Base-by-base conservation (phyloP, 768 basidiomycete species). In the Amanita brunnescens region DNA sequence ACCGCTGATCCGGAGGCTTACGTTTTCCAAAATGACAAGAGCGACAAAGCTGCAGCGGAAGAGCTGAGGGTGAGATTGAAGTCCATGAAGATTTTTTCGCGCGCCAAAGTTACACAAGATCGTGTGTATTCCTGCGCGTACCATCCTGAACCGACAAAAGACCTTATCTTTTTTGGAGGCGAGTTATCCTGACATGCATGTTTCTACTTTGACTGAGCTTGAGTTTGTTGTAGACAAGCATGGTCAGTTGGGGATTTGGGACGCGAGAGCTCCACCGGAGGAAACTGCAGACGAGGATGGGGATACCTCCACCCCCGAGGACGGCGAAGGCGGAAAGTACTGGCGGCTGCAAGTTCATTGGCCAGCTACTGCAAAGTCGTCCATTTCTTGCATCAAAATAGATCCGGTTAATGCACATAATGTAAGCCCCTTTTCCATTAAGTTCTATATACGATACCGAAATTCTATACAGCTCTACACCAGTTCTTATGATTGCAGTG, bases 131-230 rank as follows among this genome's bases (percentile, higher is more conserved):
- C 83, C 55, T 82, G 85, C 29, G 80, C 79, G 12, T 92, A 86
- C 63, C 90, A 92, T 61, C 87, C 89, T 3, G 88, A 88, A 56
- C 71, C 74, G 16, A 77, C 81, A 10, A 89, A 87, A 58, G 90
- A 92, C 64, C 64, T 92, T 10, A 75, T 92, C n/a, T 91, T 91
- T 62, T 88, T 91, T 62, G 90, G 90, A 63, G 87, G 87, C 85
- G 51, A 33, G 67, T 51, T 14, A 45, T 32, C 42, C 10, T 16
- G n/a, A 10, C 13, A 40, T 30, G 2, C 12, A 14, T 33, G 13
- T 13, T 9, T 7, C 4, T 5, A 29, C 20, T 30, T 38, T 49
- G 43, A 30, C 53, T 35, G 54, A 47, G n/a, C 51, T 18, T 35
- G 54, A 47, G n/a, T 51, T 18, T 24, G 33, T 47, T 41, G 13